phyloP scores from a whole-genome alignment of 2,329 filamentous ascomycete genomes.

The Incumbomyces delicatus region DNA sequence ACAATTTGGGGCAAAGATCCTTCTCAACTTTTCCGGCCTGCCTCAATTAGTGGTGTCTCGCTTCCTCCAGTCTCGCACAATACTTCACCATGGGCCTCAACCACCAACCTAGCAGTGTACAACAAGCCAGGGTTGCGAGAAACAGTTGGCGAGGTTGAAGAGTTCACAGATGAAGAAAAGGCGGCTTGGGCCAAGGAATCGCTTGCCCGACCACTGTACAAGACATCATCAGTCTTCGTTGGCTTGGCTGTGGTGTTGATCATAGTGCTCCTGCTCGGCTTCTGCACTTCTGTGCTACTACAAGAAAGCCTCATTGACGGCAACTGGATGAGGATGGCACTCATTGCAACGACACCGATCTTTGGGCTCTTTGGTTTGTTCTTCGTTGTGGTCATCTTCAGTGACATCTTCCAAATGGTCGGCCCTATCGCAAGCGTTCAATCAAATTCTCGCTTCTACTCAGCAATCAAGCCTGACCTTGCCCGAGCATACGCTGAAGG shows the following conservation, averaged over 20 bases:
- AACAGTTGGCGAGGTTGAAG: slow-evolving; percentile 55
- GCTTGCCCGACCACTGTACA: slow-evolving; percentile 36
- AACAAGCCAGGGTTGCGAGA: slow-evolving; percentile 54
- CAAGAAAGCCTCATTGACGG: slow-evolving; percentile 58
- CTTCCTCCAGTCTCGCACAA: background rate
- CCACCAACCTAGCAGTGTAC: slow-evolving; percentile 30
- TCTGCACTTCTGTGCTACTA: slow-evolving; percentile 59
- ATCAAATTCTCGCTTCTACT: slow-evolving; percentile 73
- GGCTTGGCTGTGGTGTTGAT: slow-evolving; percentile 57
- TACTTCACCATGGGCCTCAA: background rate
- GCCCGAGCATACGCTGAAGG: slow-evolving; percentile 30
- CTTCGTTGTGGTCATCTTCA: slow-evolving; percentile 68
- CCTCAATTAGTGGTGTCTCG: background rate
- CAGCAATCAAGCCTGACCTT: slow-evolving; percentile 53
- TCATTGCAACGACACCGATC: slow-evolving; percentile 57
- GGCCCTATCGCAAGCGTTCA: slow-evolving; percentile 65
- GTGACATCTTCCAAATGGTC: slow-evolving; percentile 64
- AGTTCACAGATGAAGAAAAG: slow-evolving; percentile 54
- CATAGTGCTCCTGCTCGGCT: slow-evolving; percentile 51
- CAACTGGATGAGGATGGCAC: slow-evolving; percentile 52
- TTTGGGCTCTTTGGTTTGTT: slow-evolving; percentile 76
- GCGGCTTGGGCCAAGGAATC: slow-evolving; percentile 54
- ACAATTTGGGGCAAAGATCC: background rate
- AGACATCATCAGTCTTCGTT: slow-evolving; percentile 62
- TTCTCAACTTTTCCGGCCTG: background rate